Evolutionary conservation across 805 yeast species (phyloP), one percentile per base, ranked within the genome.

Genomic region (Pichia deserticola): DNA sequence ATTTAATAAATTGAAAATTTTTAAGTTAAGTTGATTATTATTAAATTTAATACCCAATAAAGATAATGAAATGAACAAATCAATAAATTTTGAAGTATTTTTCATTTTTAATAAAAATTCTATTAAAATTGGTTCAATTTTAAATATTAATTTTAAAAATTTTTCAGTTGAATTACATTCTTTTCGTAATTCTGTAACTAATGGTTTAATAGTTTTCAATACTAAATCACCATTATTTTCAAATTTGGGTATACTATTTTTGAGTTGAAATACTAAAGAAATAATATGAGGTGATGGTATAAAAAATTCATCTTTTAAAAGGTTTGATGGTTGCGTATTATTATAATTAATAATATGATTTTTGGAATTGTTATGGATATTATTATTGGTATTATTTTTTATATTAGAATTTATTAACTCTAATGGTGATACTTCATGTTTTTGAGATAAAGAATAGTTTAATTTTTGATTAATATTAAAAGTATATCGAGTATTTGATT

Each of bases 81-180:
- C 44, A 10, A 44, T 47, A 28, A 48, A 43, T 30, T 7, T 7
- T 13, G 30, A 35, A 7, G 13, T 10, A n/a, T 43, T 13, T 9
- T 39, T 41, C 4, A 38, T 1, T 8, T 13, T 34, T n/a, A 48
- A 9, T 15, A 48, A 38, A 4, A 15, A 28, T n/a, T 48, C 27
- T 5, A 42, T 15, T n/a, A 42, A 5, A 7, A 41, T 42, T 5
- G 39, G 43, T 15, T 42, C 7, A 12, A 37, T 12, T 48, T 48
- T 48, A 27, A 4, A 20, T 7, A 42, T 27, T 25, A 42, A 9
- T 20, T 42, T 15, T 15, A 37, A 10, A 30, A 42, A 42, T 28
- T 47, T 47, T 8, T n/a, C 35, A 1, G 5, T 28, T 7, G 49
- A 40, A 7, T 33, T 43, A 40, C 48, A 45, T 12, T 45, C 43